A percentile compares a stretch with the other conserved stretches of the same genome.
Conservation (phyloP, 1,284 basidiomycete species). For the Apiotrichum sp. region DNA sequence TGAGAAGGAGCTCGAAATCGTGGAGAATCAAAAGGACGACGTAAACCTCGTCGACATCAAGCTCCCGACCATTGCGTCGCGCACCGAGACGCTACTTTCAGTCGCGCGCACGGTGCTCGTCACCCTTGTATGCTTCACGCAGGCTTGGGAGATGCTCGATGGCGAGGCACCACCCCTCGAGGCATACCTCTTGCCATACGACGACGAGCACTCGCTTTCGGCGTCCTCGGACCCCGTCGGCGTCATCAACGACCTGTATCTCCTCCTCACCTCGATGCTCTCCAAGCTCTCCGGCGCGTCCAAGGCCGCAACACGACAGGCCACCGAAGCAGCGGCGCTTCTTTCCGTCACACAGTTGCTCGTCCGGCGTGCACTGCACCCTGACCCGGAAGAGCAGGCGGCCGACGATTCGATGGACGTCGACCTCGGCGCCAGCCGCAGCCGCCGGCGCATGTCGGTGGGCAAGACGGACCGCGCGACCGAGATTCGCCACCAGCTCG, state of each 20-base stretch:
- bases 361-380: slow-evolving; percentile 51
- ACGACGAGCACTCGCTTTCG: slow-evolving; percentile 15
- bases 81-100: slow-evolving; percentile 63
- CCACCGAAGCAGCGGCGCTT: slow-evolving; percentile 44
- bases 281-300: slow-evolving; percentile 60
- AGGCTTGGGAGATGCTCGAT: slow-evolving; percentile 63
- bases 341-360: slow-evolving; percentile 29
- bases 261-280: slow-evolving; percentile 56
- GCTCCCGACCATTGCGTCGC: slow-evolving; percentile 61
- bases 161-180: slow-evolving; percentile 57
- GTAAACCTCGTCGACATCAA: slow-evolving; percentile 55
- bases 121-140: slow-evolving; percentile 64
- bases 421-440: slow-evolving; percentile 6
- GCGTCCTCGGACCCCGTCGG: slow-evolving; percentile 31
- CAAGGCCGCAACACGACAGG: slow-evolving; percentile 3
- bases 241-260: slow-evolving; percentile 62
- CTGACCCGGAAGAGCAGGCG: slow-evolving; percentile 1
- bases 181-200: slow-evolving; percentile 10
- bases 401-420: slow-evolving; percentile 17
- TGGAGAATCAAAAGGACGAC: slow-evolving; percentile 41
- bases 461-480: not conserved
- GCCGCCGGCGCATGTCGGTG: not conserved
- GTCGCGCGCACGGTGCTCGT: slow-evolving; percentile 63
- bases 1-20: slow-evolving; percentile 56
- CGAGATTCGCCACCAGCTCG: slow-evolving; percentile 58